phyloP scores from a whole-genome alignment of 2,329 filamentous ascomycete species.

The Salinomyces thailandicus region DNA sequence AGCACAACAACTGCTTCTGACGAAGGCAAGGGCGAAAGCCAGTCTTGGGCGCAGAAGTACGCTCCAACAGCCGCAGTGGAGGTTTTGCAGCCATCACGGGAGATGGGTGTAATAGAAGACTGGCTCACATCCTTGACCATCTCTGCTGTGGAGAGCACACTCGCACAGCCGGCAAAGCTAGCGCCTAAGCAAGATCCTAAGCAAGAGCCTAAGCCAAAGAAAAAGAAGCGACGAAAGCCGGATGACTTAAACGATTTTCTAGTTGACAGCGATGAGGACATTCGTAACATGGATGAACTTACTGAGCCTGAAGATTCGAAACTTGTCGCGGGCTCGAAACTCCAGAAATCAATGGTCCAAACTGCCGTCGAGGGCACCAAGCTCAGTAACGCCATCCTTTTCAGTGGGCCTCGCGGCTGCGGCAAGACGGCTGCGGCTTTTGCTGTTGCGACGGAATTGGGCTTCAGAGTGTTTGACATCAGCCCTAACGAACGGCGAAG shows the following conservation, averaged over 20 bases:
- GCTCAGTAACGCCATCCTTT: slow-evolving; percentile 65
- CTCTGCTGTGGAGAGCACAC: slow-evolving; percentile 59
- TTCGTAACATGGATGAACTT: slow-evolving; percentile 56
- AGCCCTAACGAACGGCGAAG: slow-evolving; percentile 73
- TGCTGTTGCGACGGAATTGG: slow-evolving; percentile 82
- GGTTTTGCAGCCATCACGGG: slow-evolving; percentile 63
- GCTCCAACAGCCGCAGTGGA: slow-evolving; percentile 57
- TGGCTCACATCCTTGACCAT: slow-evolving; percentile 75
- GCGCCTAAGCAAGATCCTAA: slow-evolving; percentile 15
- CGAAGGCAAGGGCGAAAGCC: slow-evolving; percentile 59
- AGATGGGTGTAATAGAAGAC: slow-evolving; percentile 60
- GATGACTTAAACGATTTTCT: slow-evolving; percentile 73
- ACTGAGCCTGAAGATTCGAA: slow-evolving; percentile 45
- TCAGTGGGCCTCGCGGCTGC: slow-evolving; percentile 81
- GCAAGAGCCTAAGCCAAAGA: slow-evolving; percentile 38
- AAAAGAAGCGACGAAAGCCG: slow-evolving; percentile 47
- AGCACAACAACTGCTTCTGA: slow-evolving; percentile 69
- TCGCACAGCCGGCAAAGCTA: slow-evolving; percentile 23
- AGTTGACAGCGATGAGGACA: slow-evolving; percentile 66
- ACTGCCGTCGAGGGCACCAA: slow-evolving; percentile 29
- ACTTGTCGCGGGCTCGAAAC: slow-evolving; percentile 2
- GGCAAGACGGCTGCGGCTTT: slow-evolving; percentile 91
- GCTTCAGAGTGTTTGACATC: slow-evolving; percentile 91
- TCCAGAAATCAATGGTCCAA: slow-evolving; percentile 30
- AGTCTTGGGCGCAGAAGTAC: slow-evolving; percentile 77